Conservation (phyloP, 2,329 filamentous ascomycete genomes). For the Trichoderma koningii region DNA sequence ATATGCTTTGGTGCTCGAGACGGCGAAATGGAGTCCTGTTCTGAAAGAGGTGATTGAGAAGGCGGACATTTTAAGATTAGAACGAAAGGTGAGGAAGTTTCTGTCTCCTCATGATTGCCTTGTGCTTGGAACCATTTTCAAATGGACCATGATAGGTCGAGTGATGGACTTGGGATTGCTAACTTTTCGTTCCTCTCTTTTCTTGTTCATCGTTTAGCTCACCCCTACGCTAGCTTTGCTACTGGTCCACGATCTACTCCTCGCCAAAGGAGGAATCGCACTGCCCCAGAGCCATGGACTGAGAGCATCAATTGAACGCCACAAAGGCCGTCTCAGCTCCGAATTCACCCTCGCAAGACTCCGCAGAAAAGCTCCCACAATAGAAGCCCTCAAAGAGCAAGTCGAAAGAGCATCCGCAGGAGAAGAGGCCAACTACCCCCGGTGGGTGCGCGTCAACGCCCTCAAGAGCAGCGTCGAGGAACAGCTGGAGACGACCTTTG, state of each 20-base stretch:
- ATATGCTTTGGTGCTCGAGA: conserved; percentile 83
- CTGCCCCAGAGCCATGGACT: conserved; percentile 79
- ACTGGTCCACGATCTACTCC: conserved; percentile 80
- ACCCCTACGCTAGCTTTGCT: conserved; percentile 78
- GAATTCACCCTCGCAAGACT: conserved; percentile 82
- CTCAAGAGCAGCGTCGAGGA: conserved; percentile 69
- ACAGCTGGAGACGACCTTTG: conserved; percentile 76
- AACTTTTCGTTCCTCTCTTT: background rate
- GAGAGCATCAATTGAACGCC: conserved; percentile 71
- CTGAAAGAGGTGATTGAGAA: conserved; percentile 88
- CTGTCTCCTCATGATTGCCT: background rate
- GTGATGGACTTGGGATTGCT: background rate
- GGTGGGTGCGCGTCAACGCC: conserved; percentile 89
- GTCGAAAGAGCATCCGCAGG: conserved; percentile 55
- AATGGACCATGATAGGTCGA: background rate
- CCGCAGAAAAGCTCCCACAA: conserved; percentile 65
- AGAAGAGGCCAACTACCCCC: conserved; percentile 65
- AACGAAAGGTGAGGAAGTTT: conserved; percentile 69
- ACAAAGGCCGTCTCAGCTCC: conserved; percentile 77
- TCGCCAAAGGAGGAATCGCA: conserved; percentile 80
- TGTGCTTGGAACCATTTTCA: background rate
- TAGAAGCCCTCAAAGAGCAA: conserved; percentile 65
- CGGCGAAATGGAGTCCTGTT: conserved; percentile 85
- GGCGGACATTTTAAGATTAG: conserved; percentile 71
- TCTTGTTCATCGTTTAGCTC: conserved; percentile 56